These are phyloP conservation scores for Entomortierella parvispora DNA, from an alignment of 192 early-diverging fungal species.

Conservation along the genomic window DNA sequence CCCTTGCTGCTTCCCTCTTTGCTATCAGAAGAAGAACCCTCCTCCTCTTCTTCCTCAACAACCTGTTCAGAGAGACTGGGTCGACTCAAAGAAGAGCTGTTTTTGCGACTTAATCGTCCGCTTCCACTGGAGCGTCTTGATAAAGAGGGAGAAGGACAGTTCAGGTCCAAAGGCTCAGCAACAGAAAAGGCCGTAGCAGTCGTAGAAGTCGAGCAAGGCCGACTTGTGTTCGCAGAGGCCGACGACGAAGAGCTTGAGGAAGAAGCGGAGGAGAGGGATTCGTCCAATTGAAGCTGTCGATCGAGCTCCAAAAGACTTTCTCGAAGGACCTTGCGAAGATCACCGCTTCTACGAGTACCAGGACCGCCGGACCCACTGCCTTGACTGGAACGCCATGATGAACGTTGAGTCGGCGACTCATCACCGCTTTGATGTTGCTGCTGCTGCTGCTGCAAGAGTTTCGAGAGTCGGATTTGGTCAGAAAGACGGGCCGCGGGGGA, in stretches of 20 bases:
- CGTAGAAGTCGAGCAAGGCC: conserved; percentile 11
- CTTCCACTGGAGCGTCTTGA: background rate
- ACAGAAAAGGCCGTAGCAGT: background rate
- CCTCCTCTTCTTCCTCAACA: background rate
- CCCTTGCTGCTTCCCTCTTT: background rate
- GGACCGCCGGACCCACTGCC: too few species aligned
- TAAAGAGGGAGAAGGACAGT: background rate
- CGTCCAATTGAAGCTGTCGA: conserved; percentile 15
- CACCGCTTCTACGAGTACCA: background rate
- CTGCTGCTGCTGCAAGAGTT: background rate
- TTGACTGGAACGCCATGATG: too few species aligned
- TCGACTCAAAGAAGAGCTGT: conserved; percentile 9
- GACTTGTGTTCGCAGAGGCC: background rate
- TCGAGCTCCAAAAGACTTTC: conserved; percentile 37
- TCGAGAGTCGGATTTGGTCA: background rate
- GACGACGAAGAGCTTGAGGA: background rate
- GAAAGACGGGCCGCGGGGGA: background rate
- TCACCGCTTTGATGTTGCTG: background rate
- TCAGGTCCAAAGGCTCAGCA: background rate
- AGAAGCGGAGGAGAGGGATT: background rate
- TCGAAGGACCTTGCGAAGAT: conserved; percentile 16
- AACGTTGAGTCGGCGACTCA: background rate
- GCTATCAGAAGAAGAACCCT: background rate
- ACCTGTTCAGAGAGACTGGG: conserved; percentile 10
- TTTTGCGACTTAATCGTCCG: conserved; percentile 6